A percentile compares a stretch with the other conserved stretches of the same genome.
Evolutionary conservation across 2,329 filamentous ascomycete genomes (phyloP).

Genomic region (Fusarium pininemorale): DNA sequence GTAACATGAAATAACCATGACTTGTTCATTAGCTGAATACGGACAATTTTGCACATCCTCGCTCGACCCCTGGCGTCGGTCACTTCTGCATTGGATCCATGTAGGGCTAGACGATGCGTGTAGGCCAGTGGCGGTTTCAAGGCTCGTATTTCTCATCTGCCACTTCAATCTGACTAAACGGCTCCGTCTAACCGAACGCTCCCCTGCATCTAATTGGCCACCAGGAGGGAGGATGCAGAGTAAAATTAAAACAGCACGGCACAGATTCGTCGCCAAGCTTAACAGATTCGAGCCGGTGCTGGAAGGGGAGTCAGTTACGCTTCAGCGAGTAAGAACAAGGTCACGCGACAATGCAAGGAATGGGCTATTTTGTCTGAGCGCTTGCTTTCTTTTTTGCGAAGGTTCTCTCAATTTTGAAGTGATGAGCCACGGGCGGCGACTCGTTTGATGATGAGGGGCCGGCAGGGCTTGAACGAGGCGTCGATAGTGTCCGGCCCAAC

Average conservation of each 20-base stretch:
- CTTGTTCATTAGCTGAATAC: conserved; percentile 5
- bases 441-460: background rate
- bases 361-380: background rate
- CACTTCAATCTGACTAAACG: background rate
- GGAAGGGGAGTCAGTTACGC: background rate
- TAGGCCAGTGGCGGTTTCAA: conserved; percentile 22
- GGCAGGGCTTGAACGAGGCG: background rate
- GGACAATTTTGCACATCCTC: background rate
- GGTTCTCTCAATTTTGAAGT: background rate
- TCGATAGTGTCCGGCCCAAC: background rate
- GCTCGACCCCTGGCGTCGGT: background rate
- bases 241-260: background rate
- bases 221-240: background rate
- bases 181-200: conserved; percentile 17
- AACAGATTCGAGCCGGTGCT: background rate
- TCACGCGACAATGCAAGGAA: background rate
- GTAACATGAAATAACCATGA: conserved; percentile 6
- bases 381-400: background rate
- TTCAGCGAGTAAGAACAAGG: background rate
- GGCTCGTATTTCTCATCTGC: conserved; percentile 15
- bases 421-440: background rate
- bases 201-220: background rate
- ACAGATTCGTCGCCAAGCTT: background rate
- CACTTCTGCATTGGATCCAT: conserved; percentile 3
- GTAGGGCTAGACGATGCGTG: conserved; percentile 9